A percentile compares a stretch with the other conserved stretches of the same genome.
These are phyloP conservation scores for Chytriomyces sp. DNA, from an alignment of 192 early-diverging fungal genomes.

Conservation along the genomic window DNA sequence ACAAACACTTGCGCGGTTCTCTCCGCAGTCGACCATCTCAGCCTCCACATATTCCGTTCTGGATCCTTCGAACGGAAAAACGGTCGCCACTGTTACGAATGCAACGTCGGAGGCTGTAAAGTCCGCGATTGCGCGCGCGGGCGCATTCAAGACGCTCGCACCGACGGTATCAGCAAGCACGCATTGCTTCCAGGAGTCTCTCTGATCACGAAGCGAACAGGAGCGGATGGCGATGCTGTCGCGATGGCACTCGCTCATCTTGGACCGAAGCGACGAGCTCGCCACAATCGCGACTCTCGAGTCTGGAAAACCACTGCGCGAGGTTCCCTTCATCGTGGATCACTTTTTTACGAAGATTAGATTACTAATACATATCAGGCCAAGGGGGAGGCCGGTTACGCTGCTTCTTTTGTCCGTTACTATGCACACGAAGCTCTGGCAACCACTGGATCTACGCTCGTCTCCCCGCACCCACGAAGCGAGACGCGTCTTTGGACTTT, in stretches of 20 bases:
- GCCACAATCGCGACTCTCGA: constrained; percentile 83
- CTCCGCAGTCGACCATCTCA: too few species aligned
- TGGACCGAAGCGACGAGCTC: constrained; percentile 72
- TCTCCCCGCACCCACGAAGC: constrained; percentile 46
- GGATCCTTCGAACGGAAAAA: too few species aligned
- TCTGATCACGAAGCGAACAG: too few species aligned
- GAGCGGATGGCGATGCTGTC: constrained; percentile 12
- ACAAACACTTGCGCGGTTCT: too few species aligned
- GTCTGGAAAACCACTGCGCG: constrained; percentile 68
- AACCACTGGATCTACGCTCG: constrained; percentile 76
- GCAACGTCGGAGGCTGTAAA: too few species aligned
- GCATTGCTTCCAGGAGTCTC: too few species aligned
- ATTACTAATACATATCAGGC: too few species aligned
- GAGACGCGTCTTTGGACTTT: constrained; percentile 65
- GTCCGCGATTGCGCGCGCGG: too few species aligned
- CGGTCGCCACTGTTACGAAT: too few species aligned
- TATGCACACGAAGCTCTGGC: constrained; percentile 85
- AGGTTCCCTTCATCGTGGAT: constrained; percentile 8
- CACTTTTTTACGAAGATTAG: too few species aligned
- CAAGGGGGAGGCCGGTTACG: constrained; percentile 62
- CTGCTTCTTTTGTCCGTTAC: constrained; percentile 75
- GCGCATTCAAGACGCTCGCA: too few species aligned
- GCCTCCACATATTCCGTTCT: too few species aligned
- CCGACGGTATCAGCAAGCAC: background rate
- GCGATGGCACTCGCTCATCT: constrained; percentile 53